Base-by-base conservation (phyloP, 352 stramenopile genomes). In the Phytophthora europaea region DNA sequence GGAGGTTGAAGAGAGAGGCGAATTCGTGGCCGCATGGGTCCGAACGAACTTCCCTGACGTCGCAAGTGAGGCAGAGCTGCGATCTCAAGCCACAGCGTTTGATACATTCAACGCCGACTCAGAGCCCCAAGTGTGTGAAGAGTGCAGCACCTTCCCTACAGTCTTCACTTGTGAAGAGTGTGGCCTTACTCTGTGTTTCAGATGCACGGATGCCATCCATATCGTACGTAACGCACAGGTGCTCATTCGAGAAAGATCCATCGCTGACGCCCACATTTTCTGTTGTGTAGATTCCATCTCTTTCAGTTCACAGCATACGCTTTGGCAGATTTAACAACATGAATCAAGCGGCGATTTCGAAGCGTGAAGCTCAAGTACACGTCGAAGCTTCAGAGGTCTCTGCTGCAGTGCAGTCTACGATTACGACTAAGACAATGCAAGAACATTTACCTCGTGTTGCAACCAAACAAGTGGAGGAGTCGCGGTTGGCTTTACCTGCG, bases 181-280 rank as follows among this genome's bases (percentile, higher is more conserved):
- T 65, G 47, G 12, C 5, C 75, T 83, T 16, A 59, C 57, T 16
- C 67, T 94, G 2, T 94, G 88, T 72, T 89, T 86, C 54, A 68
- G 62, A 38, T 94, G 88, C 68, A 79, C 82, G 2, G 85, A 94
- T 59, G 88, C 88, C 61, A 91, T 94, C 36, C 88, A 94, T 61
- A 92, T 94, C 23, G 88, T 94, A 79, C 45, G 82, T 81, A 23
- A 31, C 2, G 26, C 9, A 6, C 22, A 15, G 16, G 9, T n/a
- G 4, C 20, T 47, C 8, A 31, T 4, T 43, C 16, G 10, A 16
- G 15, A 4, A 28, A 9, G 43, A 12, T 16, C 12, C 23, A 20
- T 58, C 28, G 10, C 53, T 51, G 38, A 40, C 55, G 22, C 36
- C 71, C 43, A 15, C 31, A 22, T 15, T 22, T 33, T 5, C 2